Base-by-base conservation (phyloP, 495 filamentous ascomycete species). In the Aspergillus indologenus region DNA sequence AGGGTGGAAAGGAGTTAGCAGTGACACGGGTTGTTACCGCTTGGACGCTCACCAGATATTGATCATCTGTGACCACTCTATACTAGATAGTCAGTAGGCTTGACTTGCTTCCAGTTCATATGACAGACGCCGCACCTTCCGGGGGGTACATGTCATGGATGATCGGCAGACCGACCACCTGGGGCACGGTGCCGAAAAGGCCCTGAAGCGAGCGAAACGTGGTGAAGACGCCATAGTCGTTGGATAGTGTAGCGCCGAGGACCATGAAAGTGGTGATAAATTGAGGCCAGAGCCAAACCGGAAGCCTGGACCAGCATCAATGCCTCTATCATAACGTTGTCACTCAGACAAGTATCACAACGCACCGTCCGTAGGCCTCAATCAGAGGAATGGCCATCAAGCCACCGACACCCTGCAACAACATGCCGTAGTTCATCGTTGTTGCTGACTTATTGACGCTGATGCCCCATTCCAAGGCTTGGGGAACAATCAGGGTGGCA, bases 221-320 rank as follows among this genome's bases (percentile, higher is more conserved):
- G 0, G 79, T 82, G 61, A 82, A 83, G 23, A 70, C 67, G 3
- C 70, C 67, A 57, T 74, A 83, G 46, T 69, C 65, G 15, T 73
- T 68, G 7, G 80, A 75, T 0, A 77, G 67, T 0, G 79, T 74
- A 5, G 78, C 76, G 12, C 75, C 77, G 46, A 82, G 68, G 3
- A 79, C 73, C 67, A 79, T 73, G 34, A 79, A 70, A 56, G 73
- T 70, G 12, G 75, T 71, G 24, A 81, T 67, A 19, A 83, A 64
- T 53, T 82, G 79, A 5, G 78, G 75, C 76, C 77, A 83, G 42
- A 83, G 73, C 61, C 81, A 75, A 22, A 82, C 70, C 5, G 81
- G 81, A 19, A 74, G 71, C 29, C 71, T 77, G 11, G 44, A 22
- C 45, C 46, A 57, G 20, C 21, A 31, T 44, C 17, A 66, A 60